Evolutionary conservation across 768 basidiomycete species (phyloP), one percentile per base, ranked within the genome.

Genomic region (Rhizopogon rudus): DNA sequence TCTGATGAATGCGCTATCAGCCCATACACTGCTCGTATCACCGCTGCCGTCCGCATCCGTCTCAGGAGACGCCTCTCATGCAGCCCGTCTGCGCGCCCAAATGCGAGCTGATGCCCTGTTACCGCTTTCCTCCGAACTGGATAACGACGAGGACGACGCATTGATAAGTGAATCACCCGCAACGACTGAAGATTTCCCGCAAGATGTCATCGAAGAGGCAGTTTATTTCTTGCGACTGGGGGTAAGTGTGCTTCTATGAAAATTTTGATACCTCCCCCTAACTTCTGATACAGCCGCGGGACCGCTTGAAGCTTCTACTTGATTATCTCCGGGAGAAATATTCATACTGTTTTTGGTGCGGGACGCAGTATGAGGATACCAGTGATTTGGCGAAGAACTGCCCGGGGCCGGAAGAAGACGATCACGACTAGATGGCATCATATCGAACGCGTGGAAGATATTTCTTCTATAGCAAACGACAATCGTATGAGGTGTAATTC

Each of bases 331-430:
- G 92, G 25, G 75, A 81, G 40, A 78, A 75, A 57, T 82, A 92
- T 67, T 65, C 75, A 5, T 93, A 93, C 66, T 93, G 92, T 66
- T 93, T 92, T 69, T 93, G 91, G 88, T 94, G 92, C 65, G 92
- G 92, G 12, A 80, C 86, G 12, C 79, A 83, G 61, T 94, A 93
- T 64, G 77, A 79, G 5, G 75, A 77, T 59, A 67, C 71, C 6
- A 79, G 80, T 14, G 87, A 89, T 49, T 72, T 94, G 75, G 71
- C 71, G 40, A 68, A 63, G 39, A 75, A 83, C 53, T 94, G 92
- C 68, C 91, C 91, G 6, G 92, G 92, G 6, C 65, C 74, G 41
- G 78, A 81, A 31, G 92, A 94, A 67, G 88, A 90, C 40, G 82
- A 80, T 57, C 91, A 94, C 67, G 88, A 92, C 71, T 91, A 73